Evolutionary conservation across 139 green algal species (phyloP).

Genomic region (Nannochloris sp.): DNA sequence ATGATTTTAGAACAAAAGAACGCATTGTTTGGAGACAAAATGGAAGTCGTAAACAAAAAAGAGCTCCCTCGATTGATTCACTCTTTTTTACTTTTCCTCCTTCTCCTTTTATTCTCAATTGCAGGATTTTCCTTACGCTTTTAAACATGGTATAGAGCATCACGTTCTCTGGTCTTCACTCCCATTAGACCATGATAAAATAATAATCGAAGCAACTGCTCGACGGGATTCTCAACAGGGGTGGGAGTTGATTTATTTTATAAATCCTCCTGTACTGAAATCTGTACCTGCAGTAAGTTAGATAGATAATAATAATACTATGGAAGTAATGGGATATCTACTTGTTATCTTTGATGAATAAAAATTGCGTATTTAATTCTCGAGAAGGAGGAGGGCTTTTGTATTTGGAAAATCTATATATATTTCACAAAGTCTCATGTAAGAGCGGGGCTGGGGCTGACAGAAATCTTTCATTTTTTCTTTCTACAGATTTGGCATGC

Average conservation of each 20-base stretch:
- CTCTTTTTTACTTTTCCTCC: neutral
- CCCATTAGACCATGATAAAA: neutral
- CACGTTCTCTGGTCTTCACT: neutral
- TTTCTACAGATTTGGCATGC: conserved; percentile 12
- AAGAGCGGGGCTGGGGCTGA: no score
- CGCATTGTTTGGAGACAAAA: neutral
- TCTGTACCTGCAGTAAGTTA: conserved; percentile 2
- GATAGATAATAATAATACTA: neutral
- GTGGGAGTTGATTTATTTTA: neutral
- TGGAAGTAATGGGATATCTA: neutral
- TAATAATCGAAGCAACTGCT: neutral
- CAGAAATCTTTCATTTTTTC: neutral
- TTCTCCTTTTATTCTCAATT: neutral
- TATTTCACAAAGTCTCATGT: neutral
- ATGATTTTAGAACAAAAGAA: neutral
- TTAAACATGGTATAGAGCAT: conserved; percentile 3
- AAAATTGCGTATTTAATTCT: no score
- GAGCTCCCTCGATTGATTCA: no score
- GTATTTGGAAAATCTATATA: neutral
- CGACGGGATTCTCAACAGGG: neutral
- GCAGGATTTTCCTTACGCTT: conserved; percentile 5
- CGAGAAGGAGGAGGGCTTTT: no score
- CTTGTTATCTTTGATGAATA: neutral
- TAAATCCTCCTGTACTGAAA: conserved; percentile 1
- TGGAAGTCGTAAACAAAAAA: neutral